Evolutionary conservation across 1,284 basidiomycete genomes (phyloP).

Genomic region (Fistulina hepatica): DNA sequence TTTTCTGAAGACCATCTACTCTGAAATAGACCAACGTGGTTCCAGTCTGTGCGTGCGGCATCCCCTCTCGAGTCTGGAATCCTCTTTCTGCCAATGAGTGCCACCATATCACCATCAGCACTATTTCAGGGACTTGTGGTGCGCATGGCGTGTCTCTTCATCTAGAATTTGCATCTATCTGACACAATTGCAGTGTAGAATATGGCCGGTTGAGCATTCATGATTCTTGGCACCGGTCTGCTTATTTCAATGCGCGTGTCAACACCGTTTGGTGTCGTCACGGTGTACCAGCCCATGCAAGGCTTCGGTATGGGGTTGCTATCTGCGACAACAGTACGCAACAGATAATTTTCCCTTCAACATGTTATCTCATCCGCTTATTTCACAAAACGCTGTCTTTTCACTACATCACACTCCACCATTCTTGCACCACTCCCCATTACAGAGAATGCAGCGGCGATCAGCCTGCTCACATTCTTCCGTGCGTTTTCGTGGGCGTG

Average conservation of each 20-base stretch:
- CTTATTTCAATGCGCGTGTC: conserved; percentile 16
- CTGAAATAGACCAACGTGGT: conserved; percentile 25
- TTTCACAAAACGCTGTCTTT: not conserved
- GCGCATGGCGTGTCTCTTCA: too few species aligned
- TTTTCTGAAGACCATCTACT: conserved; percentile 18
- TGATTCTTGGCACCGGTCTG: conserved; percentile 18
- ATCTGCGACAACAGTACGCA: conserved; percentile 11
- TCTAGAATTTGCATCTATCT: too few species aligned
- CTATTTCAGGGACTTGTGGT: conserved; percentile 24
- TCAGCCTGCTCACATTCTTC: conserved; percentile 21
- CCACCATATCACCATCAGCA: conserved; percentile 21
- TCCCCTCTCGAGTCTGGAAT: conserved; percentile 31
- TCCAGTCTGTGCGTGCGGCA: conserved; percentile 31
- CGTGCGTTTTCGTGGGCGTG: conserved; percentile 18
- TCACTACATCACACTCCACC: conserved; percentile 22
- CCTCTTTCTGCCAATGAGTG: conserved; percentile 25
- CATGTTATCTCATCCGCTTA: too few species aligned
- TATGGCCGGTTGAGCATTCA: conserved; percentile 20
- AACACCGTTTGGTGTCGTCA: conserved; percentile 13
- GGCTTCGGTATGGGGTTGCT: conserved; percentile 14
- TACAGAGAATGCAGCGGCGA: conserved; percentile 17
- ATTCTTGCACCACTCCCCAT: conserved; percentile 24
- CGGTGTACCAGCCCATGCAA: conserved; percentile 13
- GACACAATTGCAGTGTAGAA: too few species aligned
- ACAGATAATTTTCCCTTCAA: too few species aligned